Conservation (phyloP, 2,329 filamentous ascomycete genomes). For the Sordariomycetes sp. region DNA sequence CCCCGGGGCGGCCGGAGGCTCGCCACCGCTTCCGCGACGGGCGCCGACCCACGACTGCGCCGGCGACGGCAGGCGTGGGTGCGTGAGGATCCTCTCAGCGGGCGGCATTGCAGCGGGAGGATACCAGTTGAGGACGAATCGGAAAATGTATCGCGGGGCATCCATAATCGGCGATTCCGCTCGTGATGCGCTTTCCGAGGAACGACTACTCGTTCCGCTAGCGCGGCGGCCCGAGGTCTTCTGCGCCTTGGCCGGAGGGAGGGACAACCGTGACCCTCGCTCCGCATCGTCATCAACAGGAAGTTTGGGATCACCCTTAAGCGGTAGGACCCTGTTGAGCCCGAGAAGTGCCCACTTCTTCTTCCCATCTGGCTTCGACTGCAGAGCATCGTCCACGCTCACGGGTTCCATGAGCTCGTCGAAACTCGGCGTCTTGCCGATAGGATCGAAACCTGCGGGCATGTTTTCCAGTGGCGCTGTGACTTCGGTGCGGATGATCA, state of each 20-base stretch:
- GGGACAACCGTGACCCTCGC: conserved; percentile 11
- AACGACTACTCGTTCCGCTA: neutral
- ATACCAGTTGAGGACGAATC: conserved; percentile 62
- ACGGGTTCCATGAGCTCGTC: neutral
- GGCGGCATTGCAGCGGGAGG: conserved; percentile 38
- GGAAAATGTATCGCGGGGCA: conserved; percentile 55
- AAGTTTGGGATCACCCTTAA: conserved; percentile 7
- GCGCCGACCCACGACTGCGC: conserved; percentile 54
- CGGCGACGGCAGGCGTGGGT: conserved; percentile 58
- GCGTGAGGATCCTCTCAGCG: conserved; percentile 51
- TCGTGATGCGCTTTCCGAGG: conserved; percentile 29
- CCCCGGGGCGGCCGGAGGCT: conserved; percentile 21
- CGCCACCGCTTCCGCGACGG: conserved; percentile 25
- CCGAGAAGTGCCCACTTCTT: conserved; percentile 54
- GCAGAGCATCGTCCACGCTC: neutral
- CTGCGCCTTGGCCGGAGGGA: conserved; percentile 20
- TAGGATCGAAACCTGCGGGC: conserved; percentile 38
- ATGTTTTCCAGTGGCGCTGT: conserved; percentile 34
- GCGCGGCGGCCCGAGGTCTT: neutral
- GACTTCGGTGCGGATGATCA: conserved; percentile 77
- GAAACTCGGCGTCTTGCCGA: conserved; percentile 19
- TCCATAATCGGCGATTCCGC: conserved; percentile 41
- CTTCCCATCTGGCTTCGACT: conserved; percentile 32
- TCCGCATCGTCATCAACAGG: neutral
- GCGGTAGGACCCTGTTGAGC: conserved; percentile 50